A percentile compares a stretch with the other conserved stretches of the same genome.
Conservation (phyloP, 2,329 filamentous ascomycete species). For the Rasamsonia emersonii region DNA sequence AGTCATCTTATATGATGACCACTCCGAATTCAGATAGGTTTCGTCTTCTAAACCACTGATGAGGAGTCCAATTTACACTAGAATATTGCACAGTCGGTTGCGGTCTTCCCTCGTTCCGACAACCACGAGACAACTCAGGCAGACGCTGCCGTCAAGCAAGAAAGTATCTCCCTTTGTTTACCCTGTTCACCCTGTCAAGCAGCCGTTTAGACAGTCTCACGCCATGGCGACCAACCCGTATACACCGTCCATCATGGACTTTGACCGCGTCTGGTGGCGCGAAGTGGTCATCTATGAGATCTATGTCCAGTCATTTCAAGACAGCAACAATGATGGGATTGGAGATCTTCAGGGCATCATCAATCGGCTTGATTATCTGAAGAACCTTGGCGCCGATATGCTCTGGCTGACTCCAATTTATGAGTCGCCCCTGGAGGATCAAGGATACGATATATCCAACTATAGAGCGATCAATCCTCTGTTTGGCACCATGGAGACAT, state of each 20-base stretch:
- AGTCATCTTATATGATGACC: background rate
- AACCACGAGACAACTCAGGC: background rate
- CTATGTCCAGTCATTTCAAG: constrained; percentile 55
- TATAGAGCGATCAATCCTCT: constrained; percentile 32
- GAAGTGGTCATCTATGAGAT: constrained; percentile 54
- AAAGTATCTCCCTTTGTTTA: background rate
- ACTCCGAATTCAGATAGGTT: background rate
- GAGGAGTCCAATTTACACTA: background rate
- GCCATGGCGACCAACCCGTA: constrained; percentile 4
- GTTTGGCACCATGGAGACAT: constrained; percentile 32
- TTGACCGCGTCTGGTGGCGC: constrained; percentile 46
- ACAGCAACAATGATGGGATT: constrained; percentile 47
- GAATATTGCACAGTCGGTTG: constrained; percentile 2
- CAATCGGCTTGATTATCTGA: constrained; percentile 47
- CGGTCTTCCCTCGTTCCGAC: constrained; percentile 1
- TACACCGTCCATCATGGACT: constrained; percentile 10
- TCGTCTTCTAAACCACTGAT: background rate
- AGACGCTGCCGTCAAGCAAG: background rate
- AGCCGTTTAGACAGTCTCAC: background rate
- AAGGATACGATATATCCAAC: constrained; percentile 32
- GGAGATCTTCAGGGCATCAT: constrained; percentile 53
- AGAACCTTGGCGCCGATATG: constrained; percentile 36
- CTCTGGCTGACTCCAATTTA: constrained; percentile 34
- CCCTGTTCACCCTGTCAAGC: background rate
- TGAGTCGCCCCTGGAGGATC: constrained; percentile 38